Evolutionary conservation across 768 basidiomycete species (phyloP).

Genomic region (Calocybe indica): DNA sequence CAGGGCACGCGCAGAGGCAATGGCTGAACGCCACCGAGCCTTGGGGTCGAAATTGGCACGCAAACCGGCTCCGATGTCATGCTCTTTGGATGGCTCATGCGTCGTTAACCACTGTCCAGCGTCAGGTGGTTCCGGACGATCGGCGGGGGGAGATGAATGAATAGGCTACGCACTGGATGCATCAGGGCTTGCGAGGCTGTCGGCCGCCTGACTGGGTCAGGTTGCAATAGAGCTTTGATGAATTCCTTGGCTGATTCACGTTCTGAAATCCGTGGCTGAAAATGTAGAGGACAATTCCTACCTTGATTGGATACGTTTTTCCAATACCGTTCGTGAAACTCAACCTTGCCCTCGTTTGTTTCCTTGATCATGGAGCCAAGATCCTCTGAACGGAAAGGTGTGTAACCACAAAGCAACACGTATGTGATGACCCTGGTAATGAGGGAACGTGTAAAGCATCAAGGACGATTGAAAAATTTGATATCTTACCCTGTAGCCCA

Average conservation of each 20-base stretch:
- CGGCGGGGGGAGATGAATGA: not conserved
- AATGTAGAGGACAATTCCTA: conserved; percentile 15
- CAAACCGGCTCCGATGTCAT: conserved; percentile 68
- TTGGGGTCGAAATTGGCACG: conserved; percentile 79
- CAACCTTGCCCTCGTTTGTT: conserved; percentile 78
- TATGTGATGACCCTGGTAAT: conserved; percentile 81
- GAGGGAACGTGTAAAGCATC: not conserved
- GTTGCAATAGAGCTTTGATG: conserved; percentile 62
- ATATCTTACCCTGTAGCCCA: conserved; percentile 82
- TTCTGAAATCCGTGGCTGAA: not conserved
- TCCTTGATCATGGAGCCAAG: conserved; percentile 70
- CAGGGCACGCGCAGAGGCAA: conserved; percentile 42
- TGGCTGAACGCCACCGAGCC: conserved; percentile 69
- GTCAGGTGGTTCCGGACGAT: not conserved
- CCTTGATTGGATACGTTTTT: conserved; percentile 79
- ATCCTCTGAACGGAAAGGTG: conserved; percentile 88
- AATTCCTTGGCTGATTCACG: conserved; percentile 72
- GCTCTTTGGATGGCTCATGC: conserved; percentile 57
- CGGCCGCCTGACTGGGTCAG: conserved; percentile 65
- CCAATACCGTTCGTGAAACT: conserved; percentile 96
- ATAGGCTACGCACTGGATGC: conserved; percentile 46
- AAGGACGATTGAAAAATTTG: not conserved
- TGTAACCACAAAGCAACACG: conserved; percentile 91
- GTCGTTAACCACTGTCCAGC: conserved; percentile 63
- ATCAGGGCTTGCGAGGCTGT: conserved; percentile 68